These are phyloP conservation scores for Cladosporium sp. DNA, from an alignment of 2,329 filamentous ascomycete species.

Conservation along the genomic window DNA sequence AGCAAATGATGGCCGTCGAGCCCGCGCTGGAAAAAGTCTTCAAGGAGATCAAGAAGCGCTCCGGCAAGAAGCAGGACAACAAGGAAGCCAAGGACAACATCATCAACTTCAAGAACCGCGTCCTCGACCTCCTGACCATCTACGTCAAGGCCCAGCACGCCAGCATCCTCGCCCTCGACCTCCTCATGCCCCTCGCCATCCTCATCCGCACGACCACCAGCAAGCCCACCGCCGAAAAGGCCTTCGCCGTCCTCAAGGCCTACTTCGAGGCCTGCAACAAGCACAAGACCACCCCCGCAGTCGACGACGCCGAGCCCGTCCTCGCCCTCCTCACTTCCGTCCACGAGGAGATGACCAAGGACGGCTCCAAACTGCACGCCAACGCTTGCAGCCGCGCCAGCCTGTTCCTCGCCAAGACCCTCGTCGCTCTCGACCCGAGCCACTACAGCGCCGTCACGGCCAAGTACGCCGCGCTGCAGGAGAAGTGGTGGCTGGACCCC, in stretches of 20 bases:
- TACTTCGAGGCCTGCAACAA: slow-evolving; percentile 60
- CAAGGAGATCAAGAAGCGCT: slow-evolving; percentile 60
- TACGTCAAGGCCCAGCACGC: slow-evolving; percentile 74
- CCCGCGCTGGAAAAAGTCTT: slow-evolving; percentile 79
- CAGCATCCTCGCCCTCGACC: slow-evolving; percentile 59
- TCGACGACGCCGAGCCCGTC: slow-evolving; percentile 30
- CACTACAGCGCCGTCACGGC: slow-evolving; percentile 34
- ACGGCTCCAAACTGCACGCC: slow-evolving; percentile 62
- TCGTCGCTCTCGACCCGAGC: slow-evolving; percentile 45
- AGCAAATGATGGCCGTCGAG: slow-evolving; percentile 89
- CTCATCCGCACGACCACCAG: slow-evolving; percentile 70
- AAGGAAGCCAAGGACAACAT: slow-evolving; percentile 84
- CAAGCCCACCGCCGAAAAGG: slow-evolving; percentile 69
- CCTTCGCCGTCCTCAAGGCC: slow-evolving; percentile 62
- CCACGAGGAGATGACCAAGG: slow-evolving; percentile 60
- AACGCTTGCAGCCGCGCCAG: slow-evolving; percentile 69
- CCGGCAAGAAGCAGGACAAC: slow-evolving; percentile 71
- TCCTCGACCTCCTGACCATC: slow-evolving; percentile 79
- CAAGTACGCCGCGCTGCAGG: slow-evolving; percentile 39
- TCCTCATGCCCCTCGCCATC: slow-evolving; percentile 70
- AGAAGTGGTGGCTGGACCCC: slow-evolving; percentile 37
- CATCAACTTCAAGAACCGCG: slow-evolving; percentile 88
- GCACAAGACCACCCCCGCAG: slow-evolving; percentile 34
- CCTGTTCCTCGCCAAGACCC: slow-evolving; percentile 57
- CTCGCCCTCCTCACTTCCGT: slow-evolving; percentile 58